Base-by-base conservation (phyloP, 495 filamentous ascomycete species). In the Acidiella bohemica region DNA sequence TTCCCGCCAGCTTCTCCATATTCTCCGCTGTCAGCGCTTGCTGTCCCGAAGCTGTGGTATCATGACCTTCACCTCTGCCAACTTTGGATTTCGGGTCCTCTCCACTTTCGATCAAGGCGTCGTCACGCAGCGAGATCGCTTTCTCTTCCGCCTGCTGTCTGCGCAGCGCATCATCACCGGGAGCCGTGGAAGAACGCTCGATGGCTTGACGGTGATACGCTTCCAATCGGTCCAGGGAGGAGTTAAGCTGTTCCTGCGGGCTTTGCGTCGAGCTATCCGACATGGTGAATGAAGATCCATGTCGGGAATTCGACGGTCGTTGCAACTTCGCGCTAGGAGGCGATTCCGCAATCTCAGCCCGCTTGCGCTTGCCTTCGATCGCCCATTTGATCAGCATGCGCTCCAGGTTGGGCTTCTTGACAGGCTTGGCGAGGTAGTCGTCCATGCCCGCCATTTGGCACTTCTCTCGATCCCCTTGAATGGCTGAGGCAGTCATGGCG, bases 401-500 rank as follows among this genome's bases (percentile, higher is more conserved):
- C 58, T 86, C 79, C 36, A 87, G 64, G 1, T 67, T 70, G 36
- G 68, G 70, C 18, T 71, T 68, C 49, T 76, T 76, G 46, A 87
- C 75, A 0, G 83, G 83, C 49, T 87, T 90, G 13, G 80, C 64
- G 4, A 90, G 59, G 50, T 90, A 88, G 56, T 88, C 82, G 47
- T 87, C 80, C 82, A 88, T 87, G 6, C 84, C 84, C 5, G 78
- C 78, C 37, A 64, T 63, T 41, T 69, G 67, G 47, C 81, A 88
- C 53, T 84, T 87, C 52, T 88, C 83, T 13, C 64, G 66, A 50
- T 88, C 83, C 4, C 83, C 84, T 46, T 84, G 74, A 45, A 87
- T 86, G 0, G 83, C 83, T 21, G 72, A 76, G 1, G 84, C 83
- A 0, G 84, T 88, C 71, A 90, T 76, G 6, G 83, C 84, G 4